Evolutionary conservation across 306 rosid genomes (phyloP), one percentile per base, ranked within the genome.

Genomic region (Cicer cuneatum): DNA sequence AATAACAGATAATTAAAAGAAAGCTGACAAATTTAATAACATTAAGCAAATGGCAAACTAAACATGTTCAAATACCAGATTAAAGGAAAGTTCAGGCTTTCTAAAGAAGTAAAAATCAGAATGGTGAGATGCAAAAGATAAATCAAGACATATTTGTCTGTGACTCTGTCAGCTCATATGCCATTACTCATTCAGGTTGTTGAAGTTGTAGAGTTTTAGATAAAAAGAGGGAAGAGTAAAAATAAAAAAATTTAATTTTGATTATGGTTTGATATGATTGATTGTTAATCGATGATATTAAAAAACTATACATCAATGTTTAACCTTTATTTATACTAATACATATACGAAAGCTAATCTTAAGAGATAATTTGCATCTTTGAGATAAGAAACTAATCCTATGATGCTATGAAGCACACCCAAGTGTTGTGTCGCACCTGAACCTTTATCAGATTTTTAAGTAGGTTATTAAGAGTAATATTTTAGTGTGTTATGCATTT

Each of bases 1-100:
- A 81, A 63, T 62, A 81, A 63, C 16, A 75, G 43, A 33, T 3
- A 74, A 46, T 45, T 35, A 67, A 63, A 71, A 65, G 82, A 54
- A 51, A 21, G 33, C 33, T 39, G 21, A 69, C 33, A 4, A 14
- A 33, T 15, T 59, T 58, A 63, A 4, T 51, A 48, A 77, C 64
- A 68, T 56, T 53, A 14, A 38, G 69, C 69, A 68, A 42, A 60
- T 45, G 73, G 46, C 45, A 66, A 63, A 43, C 48, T 69, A 12
- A 60, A 47, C 8, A 72, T 41, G 53, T 48, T 33, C 33, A 58
- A 45, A 48, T 39, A 39, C 15, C 66, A 48, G 56, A 66, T 5
- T 1, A 13, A 14, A 67, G 59, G 48, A 29, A 74, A 67, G 29
- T 52, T 14, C 29, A 60, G 49, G 40, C 38, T 59, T 15, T 49